These are phyloP conservation scores for Neonectria neomacrospora DNA, from an alignment of 2,329 filamentous ascomycete genomes.

Conservation along the genomic window DNA sequence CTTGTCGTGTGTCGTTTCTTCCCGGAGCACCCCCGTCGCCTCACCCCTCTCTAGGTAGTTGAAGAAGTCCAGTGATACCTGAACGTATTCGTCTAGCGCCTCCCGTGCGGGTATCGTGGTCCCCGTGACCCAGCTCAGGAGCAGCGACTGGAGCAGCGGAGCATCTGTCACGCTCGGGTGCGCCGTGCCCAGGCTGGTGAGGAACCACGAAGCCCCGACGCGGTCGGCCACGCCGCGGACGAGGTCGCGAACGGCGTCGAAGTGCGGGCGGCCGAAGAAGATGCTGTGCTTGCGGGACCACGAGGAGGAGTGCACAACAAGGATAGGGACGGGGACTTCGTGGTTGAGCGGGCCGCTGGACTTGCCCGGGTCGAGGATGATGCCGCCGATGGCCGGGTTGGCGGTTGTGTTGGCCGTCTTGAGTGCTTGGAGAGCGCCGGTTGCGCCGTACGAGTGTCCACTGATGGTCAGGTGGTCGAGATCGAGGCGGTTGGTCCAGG, in stretches of 20 bases:
- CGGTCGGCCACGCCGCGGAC: conserved; percentile 58
- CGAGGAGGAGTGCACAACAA: conserved; percentile 72
- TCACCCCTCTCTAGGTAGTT: conserved; percentile 56
- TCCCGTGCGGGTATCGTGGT: conserved; percentile 66
- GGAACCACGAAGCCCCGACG: conserved; percentile 62
- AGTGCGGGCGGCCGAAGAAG: conserved; percentile 73
- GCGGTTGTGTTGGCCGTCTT: conserved; percentile 52
- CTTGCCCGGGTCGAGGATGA: conserved; percentile 75
- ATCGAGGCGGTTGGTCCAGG: conserved; percentile 66
- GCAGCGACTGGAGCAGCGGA: conserved; percentile 69
- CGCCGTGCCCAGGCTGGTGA: conserved; percentile 64
- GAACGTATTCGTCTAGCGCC: conserved; percentile 69
- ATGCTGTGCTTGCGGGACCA: conserved; percentile 68
- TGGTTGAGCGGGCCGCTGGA: conserved; percentile 69
- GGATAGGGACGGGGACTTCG: conserved; percentile 66
- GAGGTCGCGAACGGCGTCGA: conserved; percentile 69
- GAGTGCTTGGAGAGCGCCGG: conserved; percentile 70
- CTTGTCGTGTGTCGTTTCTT: conserved; percentile 58
- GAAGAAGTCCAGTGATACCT: conserved; percentile 67
- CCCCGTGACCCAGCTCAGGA: conserved; percentile 71
- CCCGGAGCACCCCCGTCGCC: conserved; percentile 59
- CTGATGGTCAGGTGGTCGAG: conserved; percentile 64
- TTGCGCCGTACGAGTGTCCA: conserved; percentile 75
- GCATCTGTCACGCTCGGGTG: conserved; percentile 76
- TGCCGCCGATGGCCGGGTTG: conserved; percentile 62